Evolutionary conservation across 2,329 filamentous ascomycete species (phyloP).

Genomic region (Cladophialophora chaetospira): DNA sequence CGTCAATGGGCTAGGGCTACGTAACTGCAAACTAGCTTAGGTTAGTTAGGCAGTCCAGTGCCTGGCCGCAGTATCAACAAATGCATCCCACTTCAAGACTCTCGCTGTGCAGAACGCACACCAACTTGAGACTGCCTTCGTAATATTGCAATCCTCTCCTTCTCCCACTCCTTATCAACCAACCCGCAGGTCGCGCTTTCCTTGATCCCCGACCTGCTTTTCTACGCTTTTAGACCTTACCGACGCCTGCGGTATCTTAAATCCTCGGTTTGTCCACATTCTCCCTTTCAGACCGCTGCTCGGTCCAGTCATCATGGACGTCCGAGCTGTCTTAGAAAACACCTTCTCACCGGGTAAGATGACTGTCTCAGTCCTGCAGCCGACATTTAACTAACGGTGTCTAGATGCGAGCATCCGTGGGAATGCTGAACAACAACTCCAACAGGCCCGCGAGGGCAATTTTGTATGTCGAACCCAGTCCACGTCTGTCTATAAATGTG

Average conservation of each 20-base stretch:
- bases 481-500: not conserved
- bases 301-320: constrained; percentile 71
- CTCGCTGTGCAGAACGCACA: constrained; percentile 16
- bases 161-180: constrained; percentile 4
- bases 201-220: constrained; percentile 30
- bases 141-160: constrained; percentile 15
- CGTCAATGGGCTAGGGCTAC: constrained; percentile 2
- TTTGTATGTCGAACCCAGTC: constrained; percentile 68
- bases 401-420: constrained; percentile 86
- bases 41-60: constrained; percentile 7
- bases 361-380: constrained; percentile 13
- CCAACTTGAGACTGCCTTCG: constrained; percentile 17
- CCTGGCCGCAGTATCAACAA: constrained; percentile 16
- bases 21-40: not conserved
- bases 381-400: constrained; percentile 42
- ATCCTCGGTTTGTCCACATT: constrained; percentile 17
- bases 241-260: not conserved
- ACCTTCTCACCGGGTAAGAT: constrained; percentile 88
- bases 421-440: constrained; percentile 90
- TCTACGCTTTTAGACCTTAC: not conserved
- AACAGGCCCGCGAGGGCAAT: constrained; percentile 87
- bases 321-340: constrained; percentile 96
- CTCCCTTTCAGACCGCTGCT: constrained; percentile 25
- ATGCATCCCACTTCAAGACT: constrained; percentile 21
- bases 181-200: constrained; percentile 29